Evolutionary conservation across 305 asterid genomes (phyloP), one percentile per base, ranked within the genome.

Genomic region (Fraxinus ornus): DNA sequence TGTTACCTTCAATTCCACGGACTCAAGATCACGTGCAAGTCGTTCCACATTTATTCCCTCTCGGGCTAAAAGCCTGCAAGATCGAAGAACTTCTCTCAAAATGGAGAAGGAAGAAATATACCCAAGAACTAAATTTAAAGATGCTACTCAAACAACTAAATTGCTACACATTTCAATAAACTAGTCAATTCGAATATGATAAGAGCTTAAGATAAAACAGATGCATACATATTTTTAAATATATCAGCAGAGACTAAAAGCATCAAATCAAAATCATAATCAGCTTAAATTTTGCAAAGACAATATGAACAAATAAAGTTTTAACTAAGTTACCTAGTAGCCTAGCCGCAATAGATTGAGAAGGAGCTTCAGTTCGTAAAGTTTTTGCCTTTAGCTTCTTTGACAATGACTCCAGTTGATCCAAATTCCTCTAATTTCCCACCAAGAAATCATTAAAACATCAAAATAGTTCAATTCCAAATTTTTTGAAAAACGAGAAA

Each of bases 1-100:
- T 1, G 55, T 35, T 80, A 93, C 98, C 98, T 95, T 95, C 74
- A 94, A 87, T 85, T 94, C 98, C 73, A 95, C 94, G 3, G 99
- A 95, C 89, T 94, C 93, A 76, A 95, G 99, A 89, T 95, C 98
- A 78, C 97, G 94, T 64, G 99, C 97, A 83, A 95, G 98, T 86
- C 93, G 99, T 89, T 95, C 99, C 0, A 98, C 99, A 28, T 95
- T 95, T 79, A 95, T 89, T 36, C 98, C 99, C 87, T 95, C 99
- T 26, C 97, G 93, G 8, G 99, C 98, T 86, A 95, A 90, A 78
- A 95, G 86, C 89, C 98, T 92, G 80, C 60, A 79, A 66, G 78
- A 32, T 49, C 77, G 62, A 75, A 52, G 64, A 24, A 60, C 33
- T 41, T 77, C 21, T 19, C 17, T 36, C 12, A 75, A 22, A 39